Evolutionary conservation across 2,329 filamentous ascomycete species (phyloP), one percentile per base, ranked within the genome.

Genomic region (Anisogramma anomala): DNA sequence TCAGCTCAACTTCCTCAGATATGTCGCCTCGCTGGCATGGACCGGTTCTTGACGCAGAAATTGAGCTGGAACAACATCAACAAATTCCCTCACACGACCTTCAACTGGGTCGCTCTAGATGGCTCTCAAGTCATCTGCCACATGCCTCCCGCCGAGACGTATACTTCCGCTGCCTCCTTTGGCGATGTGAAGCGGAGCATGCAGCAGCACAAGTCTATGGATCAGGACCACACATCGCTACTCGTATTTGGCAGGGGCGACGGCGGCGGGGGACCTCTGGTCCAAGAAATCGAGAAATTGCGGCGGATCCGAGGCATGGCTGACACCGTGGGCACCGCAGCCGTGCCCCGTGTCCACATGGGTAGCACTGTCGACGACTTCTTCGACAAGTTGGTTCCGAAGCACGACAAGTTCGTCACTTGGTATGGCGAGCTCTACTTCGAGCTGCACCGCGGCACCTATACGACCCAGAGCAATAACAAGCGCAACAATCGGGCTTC

Each of bases 41-140:
- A 77, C 43, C 78, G 89, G 25, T 98, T 98, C 68, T 82, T 98
- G 55, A 98, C 91, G 0, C 91, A 98, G 62, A 98, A 98, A 66
- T 70, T 98, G 45, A 96, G 89, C 68, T 98, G 91, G 91, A 96
- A 96, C 68, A 96, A 96, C 59, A 96, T 96, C 72, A 96, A 96
- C 66, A 94, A 84, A 56, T 98, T 96, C 65, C 91, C 91, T 0
- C 91, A 96, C 58, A 96, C 91, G 5, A 96, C 91, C 0, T 98
- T 98, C 71, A 94, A 94, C 62, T 98, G 91, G 91, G 88, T 98
- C 23, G 78, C 87, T 10, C 75, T 95, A 11, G 91, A 98, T 59
- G 89, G 91, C 43, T 94, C 84, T 55, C 91, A 96, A 57, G 91
- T 98, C 50, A 77, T 98, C 48, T 96, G 89, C 60, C 91, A 98